Evolutionary conservation across 2,329 filamentous ascomycete genomes (phyloP).

Genomic region (Fusarium algeriense): DNA sequence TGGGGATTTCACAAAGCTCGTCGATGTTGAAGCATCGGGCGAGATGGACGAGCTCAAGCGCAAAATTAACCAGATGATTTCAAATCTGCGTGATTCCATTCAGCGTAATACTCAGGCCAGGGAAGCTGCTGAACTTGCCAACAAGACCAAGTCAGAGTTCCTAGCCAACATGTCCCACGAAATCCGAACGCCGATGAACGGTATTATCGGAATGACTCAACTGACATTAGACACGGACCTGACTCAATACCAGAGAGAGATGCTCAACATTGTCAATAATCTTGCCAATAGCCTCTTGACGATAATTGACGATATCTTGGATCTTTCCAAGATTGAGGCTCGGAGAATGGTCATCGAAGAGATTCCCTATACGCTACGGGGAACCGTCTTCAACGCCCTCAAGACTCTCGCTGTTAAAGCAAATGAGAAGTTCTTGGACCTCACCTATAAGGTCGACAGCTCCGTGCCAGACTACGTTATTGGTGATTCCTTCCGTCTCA

Average conservation of each 20-base stretch:
- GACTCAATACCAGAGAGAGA: slow-evolving; percentile 95
- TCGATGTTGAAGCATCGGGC: slow-evolving; percentile 96
- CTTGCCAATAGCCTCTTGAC: slow-evolving; percentile 95
- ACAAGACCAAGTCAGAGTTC: slow-evolving; percentile 98
- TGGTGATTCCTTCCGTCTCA: slow-evolving; percentile 94
- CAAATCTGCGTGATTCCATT: slow-evolving; percentile 93
- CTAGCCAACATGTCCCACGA: slow-evolving; percentile 99
- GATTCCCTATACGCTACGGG: slow-evolving; percentile 93
- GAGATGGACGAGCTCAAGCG: slow-evolving; percentile 99
- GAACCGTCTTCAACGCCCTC: slow-evolving; percentile 95
- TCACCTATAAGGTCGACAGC: slow-evolving; percentile 93
- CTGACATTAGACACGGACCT: slow-evolving; percentile 94
- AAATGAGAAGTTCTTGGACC: slow-evolving; percentile 92
- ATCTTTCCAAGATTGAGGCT: slow-evolving; percentile 87
- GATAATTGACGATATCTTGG: slow-evolving; percentile 89
- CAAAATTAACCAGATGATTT: slow-evolving; percentile 99
- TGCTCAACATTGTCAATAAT: slow-evolving; percentile 98
- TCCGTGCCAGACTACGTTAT: slow-evolving; percentile 95
- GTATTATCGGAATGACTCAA: slow-evolving; percentile 98
- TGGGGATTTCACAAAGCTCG: slow-evolving; percentile 95
- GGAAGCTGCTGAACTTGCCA: slow-evolving; percentile 95
- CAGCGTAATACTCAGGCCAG: slow-evolving; percentile 95
- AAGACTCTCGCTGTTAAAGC: slow-evolving; percentile 98
- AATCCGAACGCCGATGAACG: slow-evolving; percentile 97
- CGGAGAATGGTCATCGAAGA: slow-evolving; percentile 98